A percentile compares a stretch with the other conserved stretches of the same genome.
Conservation (phyloP, 768 basidiomycete species). For the Daedalea quercina region DNA sequence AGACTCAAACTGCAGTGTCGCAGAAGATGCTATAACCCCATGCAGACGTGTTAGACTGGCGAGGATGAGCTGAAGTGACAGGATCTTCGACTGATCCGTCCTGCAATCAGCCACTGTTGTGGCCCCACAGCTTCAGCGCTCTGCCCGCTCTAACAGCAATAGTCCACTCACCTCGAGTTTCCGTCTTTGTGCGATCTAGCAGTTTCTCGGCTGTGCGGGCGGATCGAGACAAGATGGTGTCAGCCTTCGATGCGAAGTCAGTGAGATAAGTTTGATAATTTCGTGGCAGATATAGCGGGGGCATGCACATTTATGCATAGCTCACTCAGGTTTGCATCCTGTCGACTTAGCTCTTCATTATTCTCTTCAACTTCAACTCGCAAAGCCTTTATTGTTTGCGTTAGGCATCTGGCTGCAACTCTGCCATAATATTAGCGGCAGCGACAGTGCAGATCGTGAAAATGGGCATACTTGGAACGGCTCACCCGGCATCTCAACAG, state of each 20-base stretch:
- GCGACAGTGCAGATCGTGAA: too few species aligned
- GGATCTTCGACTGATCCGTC: not conserved
- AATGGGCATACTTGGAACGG: conserved; percentile 23
- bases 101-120: too few species aligned
- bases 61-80: not conserved
- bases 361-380: conserved; percentile 17
- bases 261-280: too few species aligned
- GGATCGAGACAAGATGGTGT: not conserved
- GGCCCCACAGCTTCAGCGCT: too few species aligned
- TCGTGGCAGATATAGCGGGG: too few species aligned
- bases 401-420: conserved; percentile 18
- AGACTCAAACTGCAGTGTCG: not conserved
- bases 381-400: conserved; percentile 20
- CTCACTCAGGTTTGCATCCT: conserved; percentile 22
- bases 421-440: conserved; percentile 8
- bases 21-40: not conserved
- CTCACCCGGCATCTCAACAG: conserved; percentile 23
- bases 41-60: not conserved
- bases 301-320: conserved; percentile 26
- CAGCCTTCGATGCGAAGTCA: not conserved
- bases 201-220: not conserved
- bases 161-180: too few species aligned
- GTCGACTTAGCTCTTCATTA: conserved; percentile 13
- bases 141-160: too few species aligned
- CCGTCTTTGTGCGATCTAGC: not conserved